Evolutionary conservation across 2,329 filamentous ascomycete genomes (phyloP).

Genomic region (Pseudogymnoascus sp.): DNA sequence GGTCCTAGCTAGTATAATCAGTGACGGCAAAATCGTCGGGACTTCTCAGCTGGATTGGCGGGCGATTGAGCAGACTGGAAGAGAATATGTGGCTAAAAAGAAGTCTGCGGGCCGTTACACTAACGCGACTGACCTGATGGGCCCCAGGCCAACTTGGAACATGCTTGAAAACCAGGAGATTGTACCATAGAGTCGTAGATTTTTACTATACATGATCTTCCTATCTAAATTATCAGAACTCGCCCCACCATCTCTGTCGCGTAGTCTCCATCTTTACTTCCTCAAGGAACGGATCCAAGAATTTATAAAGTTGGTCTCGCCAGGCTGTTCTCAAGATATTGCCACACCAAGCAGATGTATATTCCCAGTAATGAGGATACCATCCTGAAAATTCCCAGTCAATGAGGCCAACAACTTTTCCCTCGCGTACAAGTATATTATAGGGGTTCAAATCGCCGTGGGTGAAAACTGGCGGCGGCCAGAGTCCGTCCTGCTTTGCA

Average conservation of each 20-base stretch:
- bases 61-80: no score
- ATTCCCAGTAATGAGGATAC: constrained; percentile 35
- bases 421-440: constrained; percentile 36
- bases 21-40: no score
- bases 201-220: no score
- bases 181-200: no score
- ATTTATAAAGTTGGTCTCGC: constrained; percentile 28
- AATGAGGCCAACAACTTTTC: constrained; percentile 37
- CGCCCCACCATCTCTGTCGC: constrained; percentile 33
- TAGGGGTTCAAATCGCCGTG: constrained; percentile 38
- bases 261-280: constrained; percentile 35
- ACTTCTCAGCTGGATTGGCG: no score
- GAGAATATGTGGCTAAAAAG: no score
- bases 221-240: constrained; percentile 14
- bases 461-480: constrained; percentile 35
- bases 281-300: constrained; percentile 31
- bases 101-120: no score
- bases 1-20: no score
- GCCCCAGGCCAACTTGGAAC: no score
- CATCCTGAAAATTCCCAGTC: constrained; percentile 38
- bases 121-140: no score
- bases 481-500: constrained; percentile 30
- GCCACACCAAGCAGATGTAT: constrained; percentile 20
- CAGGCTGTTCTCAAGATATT: constrained; percentile 25
- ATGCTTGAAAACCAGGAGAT: no score